A percentile compares a stretch with the other conserved stretches of the same genome.
Evolutionary conservation across 1,284 basidiomycete genomes (phyloP).

Genomic region (Ganoderma lucidum): DNA sequence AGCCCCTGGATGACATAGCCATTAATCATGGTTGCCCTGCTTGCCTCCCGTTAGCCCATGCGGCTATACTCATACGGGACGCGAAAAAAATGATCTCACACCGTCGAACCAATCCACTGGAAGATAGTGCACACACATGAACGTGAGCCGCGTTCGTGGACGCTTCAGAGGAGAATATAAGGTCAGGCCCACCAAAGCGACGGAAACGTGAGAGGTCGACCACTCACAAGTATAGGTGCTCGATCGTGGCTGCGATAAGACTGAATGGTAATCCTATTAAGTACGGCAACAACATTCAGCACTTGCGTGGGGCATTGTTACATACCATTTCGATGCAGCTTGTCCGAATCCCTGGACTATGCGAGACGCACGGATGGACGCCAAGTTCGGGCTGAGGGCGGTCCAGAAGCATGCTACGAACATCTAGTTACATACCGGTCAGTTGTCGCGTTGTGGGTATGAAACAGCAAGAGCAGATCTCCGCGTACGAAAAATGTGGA

Average conservation of each 20-base stretch:
- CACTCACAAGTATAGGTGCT: constrained; percentile 50
- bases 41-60: no score
- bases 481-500: constrained; percentile 47
- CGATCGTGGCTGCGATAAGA: constrained; percentile 52
- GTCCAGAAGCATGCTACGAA: constrained; percentile 56
- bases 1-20: constrained; percentile 52
- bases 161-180: constrained; percentile 26
- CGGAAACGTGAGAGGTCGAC: no score
- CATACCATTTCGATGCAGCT: constrained; percentile 36
- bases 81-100: no score
- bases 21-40: constrained; percentile 48
- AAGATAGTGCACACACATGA: no score
- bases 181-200: no score
- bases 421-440: constrained; percentile 41
- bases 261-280: constrained; percentile 15
- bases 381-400: constrained; percentile 49
- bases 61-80: no score
- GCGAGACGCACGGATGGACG: constrained; percentile 51
- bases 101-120: no score
- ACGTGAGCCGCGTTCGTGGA: constrained; percentile 21
- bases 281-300: no score
- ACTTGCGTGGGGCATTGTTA: no score
- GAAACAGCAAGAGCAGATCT: no score
- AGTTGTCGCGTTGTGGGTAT: no score
- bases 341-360: constrained; percentile 53